Percentiles rank a stretch among this genome's conserved stretches.
Evolutionary conservation across 805 yeast species (phyloP).

Genomic region (Pichia phayaonensis): DNA sequence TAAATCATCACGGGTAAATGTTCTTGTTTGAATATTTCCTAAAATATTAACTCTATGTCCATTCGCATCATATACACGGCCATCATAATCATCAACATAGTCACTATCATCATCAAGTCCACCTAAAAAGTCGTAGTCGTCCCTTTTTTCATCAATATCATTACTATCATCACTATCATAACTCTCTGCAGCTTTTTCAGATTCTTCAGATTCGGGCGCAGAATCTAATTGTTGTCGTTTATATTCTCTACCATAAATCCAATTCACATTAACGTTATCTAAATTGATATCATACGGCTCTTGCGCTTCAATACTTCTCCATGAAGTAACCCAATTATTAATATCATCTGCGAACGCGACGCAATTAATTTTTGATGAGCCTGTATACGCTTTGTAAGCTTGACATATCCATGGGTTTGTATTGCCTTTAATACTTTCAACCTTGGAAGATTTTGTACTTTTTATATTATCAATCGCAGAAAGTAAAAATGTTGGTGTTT

Average conservation of each 20-base stretch:
- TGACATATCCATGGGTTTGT: not conserved
- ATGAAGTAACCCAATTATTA: not conserved
- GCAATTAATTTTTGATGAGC: not conserved
- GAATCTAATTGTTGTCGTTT: not conserved
- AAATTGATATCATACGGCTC: not conserved
- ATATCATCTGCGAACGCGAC: not conserved
- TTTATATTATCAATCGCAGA: not conserved
- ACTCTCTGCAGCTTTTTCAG: not conserved
- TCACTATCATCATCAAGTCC: not conserved
- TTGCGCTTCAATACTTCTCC: not conserved
- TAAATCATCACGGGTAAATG: not conserved
- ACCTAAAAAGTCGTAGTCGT: not conserved
- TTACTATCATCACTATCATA: not conserved
- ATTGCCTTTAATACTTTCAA: not conserved
- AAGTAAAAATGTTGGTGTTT: not conserved
- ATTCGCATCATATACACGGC: not conserved
- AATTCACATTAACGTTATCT: not conserved
- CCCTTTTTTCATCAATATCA: not conserved
- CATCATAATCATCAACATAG: not conserved
- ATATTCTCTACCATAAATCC: not conserved
- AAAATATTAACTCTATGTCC: not conserved
- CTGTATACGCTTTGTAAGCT: not conserved
- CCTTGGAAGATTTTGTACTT: not conserved
- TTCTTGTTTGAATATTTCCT: not conserved
- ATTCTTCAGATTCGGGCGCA: not conserved